Evolutionary conservation across 2,329 filamentous ascomycete species (phyloP), one percentile per base, ranked within the genome.

Genomic region (Penicillium sp.): DNA sequence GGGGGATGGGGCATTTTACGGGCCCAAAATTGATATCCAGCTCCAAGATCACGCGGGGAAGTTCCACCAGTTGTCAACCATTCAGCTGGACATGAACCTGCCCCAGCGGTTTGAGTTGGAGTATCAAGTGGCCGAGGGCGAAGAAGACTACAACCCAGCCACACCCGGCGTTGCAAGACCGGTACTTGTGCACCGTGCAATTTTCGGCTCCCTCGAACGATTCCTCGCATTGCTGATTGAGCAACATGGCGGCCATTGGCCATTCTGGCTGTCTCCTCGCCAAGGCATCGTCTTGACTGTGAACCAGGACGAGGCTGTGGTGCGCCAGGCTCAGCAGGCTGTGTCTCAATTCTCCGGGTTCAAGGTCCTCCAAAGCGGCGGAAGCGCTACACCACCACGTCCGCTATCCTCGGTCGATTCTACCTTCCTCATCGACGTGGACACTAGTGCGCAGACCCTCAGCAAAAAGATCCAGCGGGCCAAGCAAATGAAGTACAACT

Each of bases 11-110:
- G 89, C 89, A 4, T 95, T 95, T 63, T 95, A 95, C 61, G 89
- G 90, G 0, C 89, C 90, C 29, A 95, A 95, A 71, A 95, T 95
- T 55, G 89, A 95, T 62, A 86, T 95, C 39, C 82, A 94, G 35
- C 70, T 95, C 39, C 81, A 79, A 51, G 89, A 94, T 63, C 84
- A 85, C 1, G 80, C 88, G 60, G 88, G 87, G 6, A 94, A 91
- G 63, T 86, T 90, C 60, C 89, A 94, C 63, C 89, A 95, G 65
- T 88, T 90, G 3, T 90, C 88, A 3, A 94, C 89, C 0, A 85
- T 95, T 43, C 89, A 95, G 72, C 79, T 95, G 27, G 89, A 95
- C 66, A 94, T 95, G 66, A 90, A 95, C 68, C 76, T 95, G 2
- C 89, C 89, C 1, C 86, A 88, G 63, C 81, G 88, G 9, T 95